These are phyloP conservation scores for Leccinum solheimii DNA, from an alignment of 1,284 basidiomycete genomes.

Conservation along the genomic window DNA sequence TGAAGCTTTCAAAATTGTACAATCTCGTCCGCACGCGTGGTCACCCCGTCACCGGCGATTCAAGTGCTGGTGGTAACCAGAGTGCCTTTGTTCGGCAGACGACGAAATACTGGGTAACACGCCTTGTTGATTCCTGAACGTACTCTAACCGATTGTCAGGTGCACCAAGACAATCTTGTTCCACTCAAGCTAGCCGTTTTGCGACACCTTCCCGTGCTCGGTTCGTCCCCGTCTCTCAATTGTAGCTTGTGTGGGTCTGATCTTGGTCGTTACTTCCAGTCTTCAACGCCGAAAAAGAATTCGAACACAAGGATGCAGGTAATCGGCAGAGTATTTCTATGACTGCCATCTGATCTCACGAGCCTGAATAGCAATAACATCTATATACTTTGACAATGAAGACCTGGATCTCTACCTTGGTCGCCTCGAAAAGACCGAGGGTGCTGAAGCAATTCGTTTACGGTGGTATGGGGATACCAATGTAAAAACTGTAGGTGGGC, in stretches of 20 bases:
- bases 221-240: slow-evolving; percentile 41
- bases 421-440: slow-evolving; percentile 97
- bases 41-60: slow-evolving; percentile 91
- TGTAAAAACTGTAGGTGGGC: slow-evolving; percentile 64
- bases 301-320: slow-evolving; percentile 87
- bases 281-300: slow-evolving; percentile 96
- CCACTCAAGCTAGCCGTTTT: slow-evolving; percentile 96
- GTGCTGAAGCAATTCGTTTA: slow-evolving; percentile 94
- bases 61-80: slow-evolving; percentile 91
- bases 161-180: slow-evolving; percentile 93
- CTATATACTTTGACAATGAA: slow-evolving; percentile 93
- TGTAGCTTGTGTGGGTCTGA: slow-evolving; percentile 6
- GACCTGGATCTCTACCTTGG: slow-evolving; percentile 98
- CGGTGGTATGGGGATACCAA: slow-evolving; percentile 97
- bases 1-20: slow-evolving; percentile 95
- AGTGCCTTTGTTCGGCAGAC: slow-evolving; percentile 97
- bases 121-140: not conserved
- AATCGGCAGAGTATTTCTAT: slow-evolving; percentile 16
- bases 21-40: slow-evolving; percentile 96
- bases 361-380: slow-evolving; percentile 66
- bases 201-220: slow-evolving; percentile 89
- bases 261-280: slow-evolving; percentile 49
- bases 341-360: slow-evolving; percentile 6
- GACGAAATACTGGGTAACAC: slow-evolving; percentile 95
- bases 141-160: slow-evolving; percentile 43